A percentile compares a stretch with the other conserved stretches of the same genome.
Evolutionary conservation across 495 filamentous ascomycete genomes (phyloP).

Genomic region (Penicillium diatomitis): DNA sequence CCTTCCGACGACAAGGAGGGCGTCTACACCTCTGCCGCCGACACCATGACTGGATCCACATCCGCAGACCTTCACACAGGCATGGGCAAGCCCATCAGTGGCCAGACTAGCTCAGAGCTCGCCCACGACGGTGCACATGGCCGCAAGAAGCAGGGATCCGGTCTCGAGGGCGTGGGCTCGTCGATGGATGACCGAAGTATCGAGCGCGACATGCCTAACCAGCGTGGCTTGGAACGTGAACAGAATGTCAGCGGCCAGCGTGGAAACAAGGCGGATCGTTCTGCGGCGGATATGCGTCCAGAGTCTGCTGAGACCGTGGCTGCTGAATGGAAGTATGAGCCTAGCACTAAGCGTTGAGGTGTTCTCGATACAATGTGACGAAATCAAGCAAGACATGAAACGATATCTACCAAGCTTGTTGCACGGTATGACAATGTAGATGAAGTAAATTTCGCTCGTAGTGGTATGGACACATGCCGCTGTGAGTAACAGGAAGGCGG

Average conservation of each 20-base stretch:
- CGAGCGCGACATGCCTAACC: slow-evolving; percentile 17
- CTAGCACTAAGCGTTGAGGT: slow-evolving; percentile 15
- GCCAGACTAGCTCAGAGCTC: slow-evolving; percentile 51
- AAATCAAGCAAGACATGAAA: too few relatives aligned
- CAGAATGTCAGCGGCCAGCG: slow-evolving; percentile 12
- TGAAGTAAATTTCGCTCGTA: too few relatives aligned
- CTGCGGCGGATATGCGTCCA: slow-evolving; percentile 38
- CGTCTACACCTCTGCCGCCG: slow-evolving; percentile 33
- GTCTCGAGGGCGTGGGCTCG: slow-evolving; percentile 47
- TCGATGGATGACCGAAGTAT: slow-evolving; percentile 17
- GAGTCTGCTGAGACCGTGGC: slow-evolving; percentile 39
- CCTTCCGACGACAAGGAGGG: slow-evolving; percentile 35
- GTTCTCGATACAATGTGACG: too few relatives aligned
- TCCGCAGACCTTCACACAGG: slow-evolving; percentile 52
- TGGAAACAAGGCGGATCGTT: slow-evolving; percentile 22
- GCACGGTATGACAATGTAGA: too few relatives aligned
- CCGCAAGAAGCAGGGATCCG: slow-evolving; percentile 43
- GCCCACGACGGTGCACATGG: slow-evolving; percentile 43
- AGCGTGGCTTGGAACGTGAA: slow-evolving; percentile 26
- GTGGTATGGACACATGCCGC: too few relatives aligned
- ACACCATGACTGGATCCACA: slow-evolving; percentile 55
- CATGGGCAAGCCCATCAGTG: slow-evolving; percentile 51
- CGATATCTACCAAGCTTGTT: too few relatives aligned
- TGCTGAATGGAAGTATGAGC: slow-evolving; percentile 33
- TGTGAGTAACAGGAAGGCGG: too few relatives aligned